A percentile compares a stretch with the other conserved stretches of the same genome.
These are phyloP conservation scores for Phytopythium litorale DNA, from an alignment of 352 stramenopile genomes.

Conservation along the genomic window DNA sequence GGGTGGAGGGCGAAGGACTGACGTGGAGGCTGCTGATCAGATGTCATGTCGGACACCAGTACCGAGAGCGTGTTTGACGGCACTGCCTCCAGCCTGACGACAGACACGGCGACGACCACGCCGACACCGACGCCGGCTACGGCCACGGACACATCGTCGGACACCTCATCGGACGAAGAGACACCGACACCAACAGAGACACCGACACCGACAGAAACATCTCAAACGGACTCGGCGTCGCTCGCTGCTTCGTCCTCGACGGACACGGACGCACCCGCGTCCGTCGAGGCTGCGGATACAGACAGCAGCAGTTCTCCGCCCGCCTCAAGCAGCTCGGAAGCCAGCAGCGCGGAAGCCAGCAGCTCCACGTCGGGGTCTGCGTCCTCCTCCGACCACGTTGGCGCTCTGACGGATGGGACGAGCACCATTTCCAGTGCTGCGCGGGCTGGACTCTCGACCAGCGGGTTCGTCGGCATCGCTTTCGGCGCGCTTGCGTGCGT, in stretches of 20 bases:
- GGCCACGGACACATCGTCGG: not conserved
- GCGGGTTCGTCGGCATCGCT: slow-evolving; percentile 8
- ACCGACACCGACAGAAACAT: not conserved
- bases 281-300: not conserved
- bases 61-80: not conserved
- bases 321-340: not conserved
- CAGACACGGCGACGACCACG: not conserved
- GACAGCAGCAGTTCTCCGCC: not conserved
- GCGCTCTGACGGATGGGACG: slow-evolving; percentile 14
- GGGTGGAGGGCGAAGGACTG: too few species aligned
- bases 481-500: slow-evolving; percentile 34
- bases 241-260: not conserved
- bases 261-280: not conserved
- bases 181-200: not conserved
- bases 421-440: not conserved
- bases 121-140: not conserved
- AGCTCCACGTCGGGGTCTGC: slow-evolving; percentile 13
- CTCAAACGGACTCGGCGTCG: not conserved
- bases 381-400: slow-evolving; percentile 2
- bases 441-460: not conserved
- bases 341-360: not conserved
- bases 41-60: not conserved
- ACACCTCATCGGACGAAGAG: not conserved
- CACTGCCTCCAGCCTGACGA: not conserved
- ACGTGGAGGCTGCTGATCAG: too few species aligned